Conservation (phyloP, 345 rosid species). For the Arabidopsis suecica region DNA sequence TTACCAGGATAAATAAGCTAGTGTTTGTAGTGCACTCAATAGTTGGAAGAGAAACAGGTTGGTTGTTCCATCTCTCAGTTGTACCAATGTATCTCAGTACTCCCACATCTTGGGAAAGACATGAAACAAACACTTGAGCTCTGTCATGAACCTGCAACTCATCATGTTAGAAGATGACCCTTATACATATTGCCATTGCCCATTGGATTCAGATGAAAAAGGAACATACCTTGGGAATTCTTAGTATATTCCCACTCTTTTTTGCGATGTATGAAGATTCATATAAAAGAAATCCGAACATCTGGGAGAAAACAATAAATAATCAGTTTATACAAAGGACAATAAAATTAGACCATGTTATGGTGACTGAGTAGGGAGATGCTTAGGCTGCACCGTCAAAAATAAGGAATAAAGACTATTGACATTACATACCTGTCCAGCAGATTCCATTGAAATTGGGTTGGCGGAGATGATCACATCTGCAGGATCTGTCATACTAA, state of each 20-base stretch:
- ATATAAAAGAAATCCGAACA: constrained; percentile 85
- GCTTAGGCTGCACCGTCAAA: constrained; percentile 1
- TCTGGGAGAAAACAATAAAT: constrained; percentile 51
- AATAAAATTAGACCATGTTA: constrained; percentile 4
- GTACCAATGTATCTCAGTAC: constrained; percentile 60
- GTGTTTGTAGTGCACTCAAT: constrained; percentile 59
- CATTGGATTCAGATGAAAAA: constrained; percentile 19
- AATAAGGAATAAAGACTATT: background rate
- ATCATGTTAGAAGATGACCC: constrained; percentile 19
- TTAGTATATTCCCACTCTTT: constrained; percentile 55
- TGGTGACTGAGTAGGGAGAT: background rate
- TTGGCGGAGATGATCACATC: constrained; percentile 54
- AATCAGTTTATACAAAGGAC: background rate
- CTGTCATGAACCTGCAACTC: constrained; percentile 83
- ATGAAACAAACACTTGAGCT: constrained; percentile 79
- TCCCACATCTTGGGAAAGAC: constrained; percentile 51
- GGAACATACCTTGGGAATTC: constrained; percentile 68
- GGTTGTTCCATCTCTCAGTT: constrained; percentile 80
- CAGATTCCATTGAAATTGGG: constrained; percentile 82
- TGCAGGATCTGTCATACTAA: constrained; percentile 50
- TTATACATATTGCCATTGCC: constrained; percentile 3
- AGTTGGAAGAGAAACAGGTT: constrained; percentile 61
- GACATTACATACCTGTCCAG: constrained; percentile 65
- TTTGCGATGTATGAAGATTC: constrained; percentile 57
- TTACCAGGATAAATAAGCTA: constrained; percentile 75